Conservation (phyloP, 1,284 basidiomycete species). For the Testicularia cyperi region DNA sequence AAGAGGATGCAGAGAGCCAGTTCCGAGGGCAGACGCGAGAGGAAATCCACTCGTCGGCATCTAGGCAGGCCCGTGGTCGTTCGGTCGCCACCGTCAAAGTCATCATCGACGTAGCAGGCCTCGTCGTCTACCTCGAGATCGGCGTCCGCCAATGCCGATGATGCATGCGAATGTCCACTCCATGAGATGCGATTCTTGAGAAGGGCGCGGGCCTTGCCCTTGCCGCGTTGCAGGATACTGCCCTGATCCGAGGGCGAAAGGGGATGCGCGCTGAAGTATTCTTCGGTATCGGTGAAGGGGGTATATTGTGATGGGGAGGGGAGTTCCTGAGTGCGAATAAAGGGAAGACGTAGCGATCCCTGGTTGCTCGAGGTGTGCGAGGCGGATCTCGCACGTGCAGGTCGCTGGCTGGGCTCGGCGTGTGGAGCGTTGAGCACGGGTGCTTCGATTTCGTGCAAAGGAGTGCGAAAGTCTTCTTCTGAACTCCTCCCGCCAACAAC, state of each 20-base stretch:
- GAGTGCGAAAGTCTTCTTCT: no score
- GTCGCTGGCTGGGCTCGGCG: no score
- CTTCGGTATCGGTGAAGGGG: no score
- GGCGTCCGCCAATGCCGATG: not conserved
- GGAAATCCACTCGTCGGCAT: conserved; percentile 30
- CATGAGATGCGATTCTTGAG: conserved; percentile 8
- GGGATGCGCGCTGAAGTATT: conserved; percentile 2
- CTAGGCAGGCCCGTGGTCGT: conserved; percentile 16
- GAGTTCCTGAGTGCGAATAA: no score
- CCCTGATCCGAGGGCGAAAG: not conserved
- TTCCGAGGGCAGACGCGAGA: conserved; percentile 32
- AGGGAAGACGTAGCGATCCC: no score
- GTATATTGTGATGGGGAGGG: no score
- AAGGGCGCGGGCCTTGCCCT: not conserved
- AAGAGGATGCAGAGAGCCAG: conserved; percentile 35
- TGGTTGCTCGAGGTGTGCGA: no score
- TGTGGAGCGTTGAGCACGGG: no score
- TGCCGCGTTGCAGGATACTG: not conserved
- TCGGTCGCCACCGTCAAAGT: conserved; percentile 1
- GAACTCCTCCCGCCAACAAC: not conserved
- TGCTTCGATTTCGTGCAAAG: no score
- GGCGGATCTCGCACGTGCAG: no score
- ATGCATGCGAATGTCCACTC: conserved; percentile 7
- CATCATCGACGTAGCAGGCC: conserved; percentile 10
- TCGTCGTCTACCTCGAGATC: conserved; percentile 3